Base-by-base conservation (phyloP, 2,329 filamentous ascomycete genomes). In the Cladosporium sp. region DNA sequence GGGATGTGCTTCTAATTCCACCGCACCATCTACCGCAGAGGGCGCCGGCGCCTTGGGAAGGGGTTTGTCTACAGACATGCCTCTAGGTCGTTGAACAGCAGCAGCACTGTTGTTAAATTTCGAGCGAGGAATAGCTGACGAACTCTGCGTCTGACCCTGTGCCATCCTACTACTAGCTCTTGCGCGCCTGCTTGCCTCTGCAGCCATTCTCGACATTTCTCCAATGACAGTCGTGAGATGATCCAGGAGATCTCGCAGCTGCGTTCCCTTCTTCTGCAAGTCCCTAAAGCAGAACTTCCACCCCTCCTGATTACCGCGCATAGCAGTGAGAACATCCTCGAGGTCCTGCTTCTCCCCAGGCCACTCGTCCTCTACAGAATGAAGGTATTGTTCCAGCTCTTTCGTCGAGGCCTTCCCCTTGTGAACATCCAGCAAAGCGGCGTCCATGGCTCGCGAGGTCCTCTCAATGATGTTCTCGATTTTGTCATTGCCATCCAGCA, bases 221-320 rank as follows among this genome's bases (percentile, higher is more conserved):
- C 83, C 81, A 48, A 95, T 84, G 58, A 93, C 87, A 47, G 81
- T 83, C 56, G 83, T 83, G 17, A 96, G 79, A 67, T 86, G 83
- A 36, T 83, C 79, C 36, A 96, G 77, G 24, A 85, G 75, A 6
- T 82, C 78, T 27, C 85, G 86, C 20, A 96, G 74, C 39, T 80
- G 78, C 54, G 85, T 80, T 12, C 85, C 84, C 63, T 86, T 89
- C 18, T 80, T 79, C 64, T 89, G 84, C 53, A 96, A 76, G 49
- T 86, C 85, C 48, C 83, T 78, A 62, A 96, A 85, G 6, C 89
- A 89, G 51, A 84, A 83, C 52, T 85, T 82, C 92, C 92, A 97
- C 38, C 91, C 90, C 56, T 95, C 87, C 8, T 90, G 85, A 60
- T 97, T 97, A 29, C 89, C 88, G 62, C 87, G 86, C 91, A 97